Percentiles rank a stretch among this genome's conserved stretches.
Conservation (phyloP, 768 basidiomycete species). For the Sistotremastrum suecicum region DNA sequence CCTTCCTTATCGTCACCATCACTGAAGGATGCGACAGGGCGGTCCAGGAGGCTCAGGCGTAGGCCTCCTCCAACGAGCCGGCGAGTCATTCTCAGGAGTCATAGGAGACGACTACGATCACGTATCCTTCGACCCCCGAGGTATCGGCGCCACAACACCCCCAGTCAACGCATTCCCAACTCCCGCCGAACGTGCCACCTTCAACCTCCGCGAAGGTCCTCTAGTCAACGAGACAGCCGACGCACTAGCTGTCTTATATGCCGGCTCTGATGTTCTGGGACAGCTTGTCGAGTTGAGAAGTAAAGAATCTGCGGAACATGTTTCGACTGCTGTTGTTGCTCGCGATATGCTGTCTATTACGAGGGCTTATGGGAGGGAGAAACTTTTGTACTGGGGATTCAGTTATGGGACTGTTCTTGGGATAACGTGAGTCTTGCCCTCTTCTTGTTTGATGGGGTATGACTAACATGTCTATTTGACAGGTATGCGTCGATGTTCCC, state of each 20-base stretch:
- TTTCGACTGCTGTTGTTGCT: conserved; percentile 15
- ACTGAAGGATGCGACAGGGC: no score
- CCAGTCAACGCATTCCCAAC: no score
- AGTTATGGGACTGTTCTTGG: no score
- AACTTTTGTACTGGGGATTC: conserved; percentile 17
- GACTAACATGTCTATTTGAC: no score
- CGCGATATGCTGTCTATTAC: conserved; percentile 18
- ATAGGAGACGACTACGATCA: conserved; percentile 5
- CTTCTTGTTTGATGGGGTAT: no score
- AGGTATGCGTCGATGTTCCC: no score
- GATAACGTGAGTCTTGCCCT: no score
- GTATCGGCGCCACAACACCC: background rate
- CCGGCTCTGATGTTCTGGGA: conserved; percentile 1
- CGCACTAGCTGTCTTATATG: background rate
- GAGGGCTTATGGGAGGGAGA: conserved; percentile 15
- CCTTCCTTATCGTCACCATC: no score
- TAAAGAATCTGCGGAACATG: conserved; percentile 11
- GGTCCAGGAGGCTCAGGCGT: conserved; percentile 7
- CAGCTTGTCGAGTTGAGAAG: conserved; percentile 5
- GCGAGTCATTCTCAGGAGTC: background rate
- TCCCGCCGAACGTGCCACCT: no score
- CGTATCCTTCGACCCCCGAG: conserved; percentile 5
- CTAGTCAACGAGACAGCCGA: background rate
- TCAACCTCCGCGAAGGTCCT: no score
- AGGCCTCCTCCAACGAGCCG: conserved; percentile 4